phyloP scores from a whole-genome alignment of 495 filamentous ascomycete genomes.

The Penicillium dipodomyicola region DNA sequence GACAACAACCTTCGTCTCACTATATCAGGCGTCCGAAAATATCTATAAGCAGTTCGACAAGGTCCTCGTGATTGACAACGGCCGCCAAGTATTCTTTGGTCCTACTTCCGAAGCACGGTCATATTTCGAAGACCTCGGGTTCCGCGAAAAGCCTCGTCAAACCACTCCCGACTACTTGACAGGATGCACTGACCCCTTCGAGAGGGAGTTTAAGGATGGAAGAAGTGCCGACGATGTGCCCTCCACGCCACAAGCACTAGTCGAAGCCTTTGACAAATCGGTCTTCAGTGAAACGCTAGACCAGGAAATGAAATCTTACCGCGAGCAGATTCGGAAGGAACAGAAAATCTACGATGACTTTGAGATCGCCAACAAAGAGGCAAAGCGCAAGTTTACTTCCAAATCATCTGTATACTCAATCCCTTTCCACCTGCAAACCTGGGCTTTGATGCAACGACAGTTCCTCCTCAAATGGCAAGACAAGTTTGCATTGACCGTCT shows the following conservation, averaged over 20 bases:
- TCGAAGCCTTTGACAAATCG: constrained; percentile 66
- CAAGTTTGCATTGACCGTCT: constrained; percentile 68
- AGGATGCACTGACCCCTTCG: constrained; percentile 77
- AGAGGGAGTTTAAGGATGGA: constrained; percentile 71
- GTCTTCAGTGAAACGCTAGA: constrained; percentile 53
- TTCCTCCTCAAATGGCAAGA: constrained; percentile 85
- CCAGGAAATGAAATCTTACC: constrained; percentile 67
- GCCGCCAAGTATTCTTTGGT: constrained; percentile 79
- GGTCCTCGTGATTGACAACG: constrained; percentile 76
- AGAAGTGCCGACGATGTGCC: constrained; percentile 61
- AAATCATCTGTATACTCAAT: constrained; percentile 76
- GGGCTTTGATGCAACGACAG: constrained; percentile 79
- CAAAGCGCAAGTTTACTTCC: constrained; percentile 66
- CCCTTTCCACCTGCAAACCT: constrained; percentile 74
- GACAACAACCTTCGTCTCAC: constrained; percentile 73
- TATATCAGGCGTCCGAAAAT: constrained; percentile 81
- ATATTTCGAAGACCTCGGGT: constrained; percentile 84
- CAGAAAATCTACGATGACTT: constrained; percentile 71
- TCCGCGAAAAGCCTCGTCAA: constrained; percentile 71
- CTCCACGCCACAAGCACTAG: constrained; percentile 60
- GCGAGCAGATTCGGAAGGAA: constrained; percentile 55
- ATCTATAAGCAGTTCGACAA: constrained; percentile 89
- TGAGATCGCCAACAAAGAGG: constrained; percentile 68
- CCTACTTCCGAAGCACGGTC: constrained; percentile 62
- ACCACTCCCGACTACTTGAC: constrained; percentile 87